phyloP scores from a whole-genome alignment of 768 basidiomycete species.

The Pholiota molesta region DNA sequence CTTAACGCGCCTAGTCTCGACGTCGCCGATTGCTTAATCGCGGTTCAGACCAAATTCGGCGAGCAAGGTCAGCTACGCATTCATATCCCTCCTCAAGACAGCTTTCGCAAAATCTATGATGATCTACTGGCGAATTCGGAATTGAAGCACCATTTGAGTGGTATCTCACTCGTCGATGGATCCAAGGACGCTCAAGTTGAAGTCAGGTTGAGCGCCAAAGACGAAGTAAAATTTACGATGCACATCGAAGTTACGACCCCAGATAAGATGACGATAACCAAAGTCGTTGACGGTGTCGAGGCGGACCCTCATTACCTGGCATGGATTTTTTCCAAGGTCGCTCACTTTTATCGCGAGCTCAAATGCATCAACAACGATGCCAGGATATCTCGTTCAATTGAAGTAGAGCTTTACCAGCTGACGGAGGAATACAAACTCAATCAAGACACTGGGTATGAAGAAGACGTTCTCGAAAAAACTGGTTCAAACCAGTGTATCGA shows the following conservation, averaged over 20 bases:
- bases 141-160: not conserved
- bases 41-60: not conserved
- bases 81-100: not conserved
- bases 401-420: not conserved
- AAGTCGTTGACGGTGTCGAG: not conserved
- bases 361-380: not conserved
- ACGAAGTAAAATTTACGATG: not conserved
- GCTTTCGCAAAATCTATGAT: not conserved
- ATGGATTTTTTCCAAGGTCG: not conserved
- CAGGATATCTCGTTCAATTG: not conserved
- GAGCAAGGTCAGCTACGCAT: not conserved
- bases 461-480: not conserved
- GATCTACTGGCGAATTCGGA: not conserved
- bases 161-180: not conserved
- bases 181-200: not conserved
- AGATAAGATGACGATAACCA: not conserved
- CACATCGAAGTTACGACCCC: not conserved
- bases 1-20: not conserved
- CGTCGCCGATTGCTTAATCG: not conserved
- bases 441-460: not conserved
- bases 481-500: not conserved
- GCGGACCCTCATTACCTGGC: not conserved
- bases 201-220: not conserved
- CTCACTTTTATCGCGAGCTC: not conserved
- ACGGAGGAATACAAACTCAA: not conserved